A percentile compares a stretch with the other conserved stretches of the same genome.
Conservation (phyloP, 2,329 filamentous ascomycete genomes). For the Pseudogymnoascus sp. region DNA sequence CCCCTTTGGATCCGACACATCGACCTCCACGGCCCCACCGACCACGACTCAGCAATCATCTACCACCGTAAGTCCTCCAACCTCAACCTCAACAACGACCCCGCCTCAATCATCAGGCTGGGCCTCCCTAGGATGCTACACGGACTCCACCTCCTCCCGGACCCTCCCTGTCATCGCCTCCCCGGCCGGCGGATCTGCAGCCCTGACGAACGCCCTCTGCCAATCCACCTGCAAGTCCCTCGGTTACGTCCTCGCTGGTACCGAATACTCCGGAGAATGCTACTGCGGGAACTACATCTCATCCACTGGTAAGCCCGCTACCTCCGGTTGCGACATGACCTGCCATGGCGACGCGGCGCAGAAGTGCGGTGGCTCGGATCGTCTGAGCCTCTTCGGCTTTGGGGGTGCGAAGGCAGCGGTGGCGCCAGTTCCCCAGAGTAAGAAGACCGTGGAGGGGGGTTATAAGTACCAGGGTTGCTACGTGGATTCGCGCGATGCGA, state of each 20-base stretch:
- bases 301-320: slow-evolving; percentile 1
- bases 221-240: slow-evolving; percentile 42
- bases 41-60: slow-evolving; percentile 10
- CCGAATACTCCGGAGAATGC: slow-evolving; percentile 24
- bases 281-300: slow-evolving; percentile 6
- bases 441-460: not conserved
- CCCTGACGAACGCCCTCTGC: slow-evolving; percentile 37
- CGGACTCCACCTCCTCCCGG: not conserved
- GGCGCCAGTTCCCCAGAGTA: not conserved
- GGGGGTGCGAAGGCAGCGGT: not conserved
- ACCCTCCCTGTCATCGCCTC: slow-evolving; percentile 21
- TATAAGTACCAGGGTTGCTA: slow-evolving; percentile 2
- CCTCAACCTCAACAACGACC: slow-evolving; percentile 24
- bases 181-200: not conserved
- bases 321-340: slow-evolving; percentile 18
- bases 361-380: slow-evolving; percentile 18
- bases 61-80: slow-evolving; percentile 20
- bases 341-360: slow-evolving; percentile 16
- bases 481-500: not conserved
- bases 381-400: slow-evolving; percentile 14
- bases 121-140: slow-evolving; percentile 14
- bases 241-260: slow-evolving; percentile 34
- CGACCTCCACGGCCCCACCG: slow-evolving; percentile 3
- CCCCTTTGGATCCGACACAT: slow-evolving; percentile 28
- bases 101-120: slow-evolving; percentile 13